These are phyloP conservation scores for Xylariaceae sp. DNA, from an alignment of 2,329 filamentous ascomycete species.

Conservation along the genomic window DNA sequence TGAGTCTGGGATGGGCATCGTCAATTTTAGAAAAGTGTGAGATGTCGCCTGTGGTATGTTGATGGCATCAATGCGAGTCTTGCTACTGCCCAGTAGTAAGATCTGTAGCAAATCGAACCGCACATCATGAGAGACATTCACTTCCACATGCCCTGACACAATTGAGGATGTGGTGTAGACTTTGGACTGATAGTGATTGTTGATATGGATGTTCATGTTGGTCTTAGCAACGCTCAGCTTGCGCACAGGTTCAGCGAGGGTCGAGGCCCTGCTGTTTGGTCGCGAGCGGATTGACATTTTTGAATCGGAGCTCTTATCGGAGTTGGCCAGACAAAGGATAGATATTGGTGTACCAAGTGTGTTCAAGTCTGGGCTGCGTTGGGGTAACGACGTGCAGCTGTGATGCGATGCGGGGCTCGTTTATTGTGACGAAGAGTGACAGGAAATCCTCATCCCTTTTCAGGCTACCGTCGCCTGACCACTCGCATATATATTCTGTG, in stretches of 20 bases:
- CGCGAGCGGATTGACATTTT: conserved; percentile 18
- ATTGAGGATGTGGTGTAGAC: conserved; percentile 62
- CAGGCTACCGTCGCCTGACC: too few relatives aligned
- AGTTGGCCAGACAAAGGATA: background rate
- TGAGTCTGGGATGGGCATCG: conserved; percentile 49
- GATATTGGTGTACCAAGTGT: too few relatives aligned
- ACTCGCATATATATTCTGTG: too few relatives aligned
- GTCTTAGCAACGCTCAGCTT: conserved; percentile 36
- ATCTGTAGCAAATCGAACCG: conserved; percentile 60
- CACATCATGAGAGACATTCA: conserved; percentile 53
- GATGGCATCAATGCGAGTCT: conserved; percentile 58
- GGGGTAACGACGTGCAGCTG: too few relatives aligned
- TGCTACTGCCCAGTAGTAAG: conserved; percentile 56
- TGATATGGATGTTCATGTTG: conserved; percentile 55
- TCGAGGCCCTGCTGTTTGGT: conserved; percentile 3
- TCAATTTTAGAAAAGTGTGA: conserved; percentile 53
- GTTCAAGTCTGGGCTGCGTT: too few relatives aligned
- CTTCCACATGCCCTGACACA: conserved; percentile 55
- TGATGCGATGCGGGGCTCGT: too few relatives aligned
- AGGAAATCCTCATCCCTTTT: too few relatives aligned
- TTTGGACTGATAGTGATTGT: conserved; percentile 60
- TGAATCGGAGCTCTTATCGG: background rate
- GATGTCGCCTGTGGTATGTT: conserved; percentile 54
- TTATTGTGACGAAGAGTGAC: too few relatives aligned
- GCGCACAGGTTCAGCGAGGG: conserved; percentile 9